These are phyloP conservation scores for Penicillium sp. DNA, from an alignment of 2,329 filamentous ascomycete genomes.

Conservation along the genomic window DNA sequence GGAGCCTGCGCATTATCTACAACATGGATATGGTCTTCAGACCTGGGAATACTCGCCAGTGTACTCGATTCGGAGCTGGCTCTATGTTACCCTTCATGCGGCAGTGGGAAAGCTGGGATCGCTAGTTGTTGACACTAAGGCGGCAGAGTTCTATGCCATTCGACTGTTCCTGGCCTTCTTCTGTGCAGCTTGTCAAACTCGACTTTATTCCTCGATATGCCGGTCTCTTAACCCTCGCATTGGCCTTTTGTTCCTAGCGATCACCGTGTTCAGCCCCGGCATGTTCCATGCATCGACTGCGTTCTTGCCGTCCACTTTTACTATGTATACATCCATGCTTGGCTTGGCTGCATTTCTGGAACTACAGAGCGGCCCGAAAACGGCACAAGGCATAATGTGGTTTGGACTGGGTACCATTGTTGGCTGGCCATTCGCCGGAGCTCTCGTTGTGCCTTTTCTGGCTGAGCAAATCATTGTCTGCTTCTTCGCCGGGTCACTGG, in stretches of 20 bases:
- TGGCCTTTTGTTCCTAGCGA: constrained; percentile 74
- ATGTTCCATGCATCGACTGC: constrained; percentile 88
- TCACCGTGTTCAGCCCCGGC: constrained; percentile 72
- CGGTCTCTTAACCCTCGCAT: constrained; percentile 73
- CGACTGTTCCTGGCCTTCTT: constrained; percentile 66
- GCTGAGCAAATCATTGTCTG: constrained; percentile 64
- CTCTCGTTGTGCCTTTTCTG: constrained; percentile 73
- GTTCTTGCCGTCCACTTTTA: constrained; percentile 88
- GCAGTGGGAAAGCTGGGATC: constrained; percentile 61
- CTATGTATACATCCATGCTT: constrained; percentile 89
- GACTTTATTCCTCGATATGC: constrained; percentile 72
- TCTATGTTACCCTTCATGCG: constrained; percentile 78
- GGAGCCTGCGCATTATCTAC: constrained; percentile 92
- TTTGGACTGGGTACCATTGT: constrained; percentile 79
- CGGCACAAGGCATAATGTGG: constrained; percentile 79
- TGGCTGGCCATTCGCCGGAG: constrained; percentile 91
- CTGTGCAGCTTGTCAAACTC: constrained; percentile 76
- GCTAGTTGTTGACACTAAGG: constrained; percentile 47
- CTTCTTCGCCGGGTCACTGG: constrained; percentile 50
- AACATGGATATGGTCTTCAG: constrained; percentile 86
- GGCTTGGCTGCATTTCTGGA: constrained; percentile 87
- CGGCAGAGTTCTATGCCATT: constrained; percentile 76
- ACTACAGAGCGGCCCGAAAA: constrained; percentile 72
- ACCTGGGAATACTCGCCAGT: constrained; percentile 98
- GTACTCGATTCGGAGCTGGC: constrained; percentile 91